Conservation (phyloP, 1,284 basidiomycete species). For the Rhodotorula sp. region DNA sequence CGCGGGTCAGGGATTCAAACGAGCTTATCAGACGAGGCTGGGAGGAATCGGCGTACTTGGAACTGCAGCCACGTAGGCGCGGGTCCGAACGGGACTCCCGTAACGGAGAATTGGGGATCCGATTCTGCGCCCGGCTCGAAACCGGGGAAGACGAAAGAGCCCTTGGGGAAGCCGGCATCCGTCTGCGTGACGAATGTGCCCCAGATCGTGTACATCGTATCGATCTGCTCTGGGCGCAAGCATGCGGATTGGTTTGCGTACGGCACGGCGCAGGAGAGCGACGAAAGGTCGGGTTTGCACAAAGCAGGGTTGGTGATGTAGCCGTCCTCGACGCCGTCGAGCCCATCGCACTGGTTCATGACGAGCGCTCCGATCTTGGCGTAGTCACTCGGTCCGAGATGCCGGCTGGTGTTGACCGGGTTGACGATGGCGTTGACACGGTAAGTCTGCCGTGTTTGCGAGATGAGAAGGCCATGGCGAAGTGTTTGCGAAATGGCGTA, state of each 20-base stretch:
- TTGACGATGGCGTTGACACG: slow-evolving; percentile 41
- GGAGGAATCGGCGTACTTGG: too few relatives aligned
- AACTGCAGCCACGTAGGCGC: background rate
- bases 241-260: slow-evolving; percentile 25
- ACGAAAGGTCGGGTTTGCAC: slow-evolving; percentile 38
- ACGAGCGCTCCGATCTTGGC: slow-evolving; percentile 38
- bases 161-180: slow-evolving; percentile 7
- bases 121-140: slow-evolving; percentile 36
- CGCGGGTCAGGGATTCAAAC: background rate
- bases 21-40: too few relatives aligned
- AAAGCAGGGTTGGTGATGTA: slow-evolving; percentile 40
- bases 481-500: background rate
- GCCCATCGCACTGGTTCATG: slow-evolving; percentile 44
- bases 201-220: slow-evolving; percentile 40
- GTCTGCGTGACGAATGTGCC: slow-evolving; percentile 4
- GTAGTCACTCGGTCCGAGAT: slow-evolving; percentile 30
- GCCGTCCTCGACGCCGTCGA: slow-evolving; percentile 46
- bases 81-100: slow-evolving; percentile 21
- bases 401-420: slow-evolving; percentile 19
- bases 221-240: slow-evolving; percentile 28
- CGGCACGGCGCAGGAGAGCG: slow-evolving; percentile 24
- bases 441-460: slow-evolving; percentile 28
- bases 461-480: slow-evolving; percentile 17
- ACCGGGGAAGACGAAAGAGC: slow-evolving; percentile 34
- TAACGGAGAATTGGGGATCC: slow-evolving; percentile 23